phyloP scores from a whole-genome alignment of 495 filamentous ascomycete genomes.

The Aspergillus steynii region DNA sequence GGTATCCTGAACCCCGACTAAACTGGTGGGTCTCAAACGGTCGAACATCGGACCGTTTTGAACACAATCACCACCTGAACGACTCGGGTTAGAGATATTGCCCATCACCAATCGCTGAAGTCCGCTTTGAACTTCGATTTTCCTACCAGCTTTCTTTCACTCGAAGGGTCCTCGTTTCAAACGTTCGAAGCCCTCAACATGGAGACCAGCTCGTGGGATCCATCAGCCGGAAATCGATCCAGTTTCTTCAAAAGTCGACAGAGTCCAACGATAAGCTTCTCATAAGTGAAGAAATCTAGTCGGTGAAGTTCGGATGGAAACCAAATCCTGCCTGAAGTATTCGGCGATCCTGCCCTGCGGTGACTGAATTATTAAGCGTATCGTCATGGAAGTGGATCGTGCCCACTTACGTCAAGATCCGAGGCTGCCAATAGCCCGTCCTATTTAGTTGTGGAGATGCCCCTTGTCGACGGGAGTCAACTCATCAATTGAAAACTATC shows the following conservation, averaged over 20 bases:
- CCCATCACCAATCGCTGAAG: neutral
- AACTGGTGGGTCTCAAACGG: neutral
- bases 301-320: neutral
- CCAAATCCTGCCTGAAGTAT: neutral
- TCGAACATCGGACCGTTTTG: neutral
- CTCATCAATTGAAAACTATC: neutral
- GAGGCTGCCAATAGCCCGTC: neutral
- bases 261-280: no score
- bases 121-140: neutral
- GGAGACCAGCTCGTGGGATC: neutral
- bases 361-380: neutral
- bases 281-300: neutral
- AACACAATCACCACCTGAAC: neutral
- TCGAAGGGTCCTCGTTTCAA: no score
- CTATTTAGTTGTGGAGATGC: neutral
- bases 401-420: slow-evolving; percentile 24
- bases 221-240: neutral
- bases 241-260: neutral
- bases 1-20: neutral
- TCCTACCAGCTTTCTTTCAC: neutral
- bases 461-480: neutral
- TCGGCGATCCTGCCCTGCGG: neutral
- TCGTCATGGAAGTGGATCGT: slow-evolving; percentile 16
- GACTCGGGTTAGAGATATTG: neutral
- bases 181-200: no score